phyloP scores from a whole-genome alignment of 2,329 filamentous ascomycete genomes.

The Balansia obtecta region DNA sequence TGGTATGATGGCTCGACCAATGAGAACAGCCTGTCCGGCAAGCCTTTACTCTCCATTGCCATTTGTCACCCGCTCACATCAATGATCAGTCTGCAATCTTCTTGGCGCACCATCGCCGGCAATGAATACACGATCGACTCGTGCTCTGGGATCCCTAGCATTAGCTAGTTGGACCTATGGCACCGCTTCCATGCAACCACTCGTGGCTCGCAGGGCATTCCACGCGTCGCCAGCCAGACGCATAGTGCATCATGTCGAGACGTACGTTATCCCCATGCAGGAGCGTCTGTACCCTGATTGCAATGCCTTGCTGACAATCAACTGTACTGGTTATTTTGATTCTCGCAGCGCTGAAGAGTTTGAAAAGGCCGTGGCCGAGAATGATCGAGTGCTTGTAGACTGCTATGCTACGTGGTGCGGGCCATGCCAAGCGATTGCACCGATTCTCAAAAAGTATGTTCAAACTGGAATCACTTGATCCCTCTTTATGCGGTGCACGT shows the following conservation, averaged over 20 bases:
- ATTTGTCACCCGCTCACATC: neutral
- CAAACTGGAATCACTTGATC: no score
- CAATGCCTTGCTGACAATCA: neutral
- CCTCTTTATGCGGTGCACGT: no score
- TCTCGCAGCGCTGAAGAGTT: slow-evolving; percentile 44
- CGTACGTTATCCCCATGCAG: slow-evolving; percentile 15
- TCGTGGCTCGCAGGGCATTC: slow-evolving; percentile 12
- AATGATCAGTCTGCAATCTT: no score
- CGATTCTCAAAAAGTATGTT: slow-evolving; percentile 44
- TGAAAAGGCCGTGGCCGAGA: slow-evolving; percentile 35
- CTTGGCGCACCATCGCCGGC: no score
- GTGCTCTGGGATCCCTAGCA: neutral
- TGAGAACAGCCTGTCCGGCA: neutral
- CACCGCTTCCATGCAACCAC: slow-evolving; percentile 1
- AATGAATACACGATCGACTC: neutral
- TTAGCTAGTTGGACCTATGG: neutral
- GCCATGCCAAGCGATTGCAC: slow-evolving; percentile 83
- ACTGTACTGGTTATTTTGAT: neutral
- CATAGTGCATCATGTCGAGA: slow-evolving; percentile 31
- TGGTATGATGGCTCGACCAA: neutral
- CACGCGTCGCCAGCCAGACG: slow-evolving; percentile 28
- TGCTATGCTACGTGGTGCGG: slow-evolving; percentile 87
- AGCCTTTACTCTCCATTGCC: neutral
- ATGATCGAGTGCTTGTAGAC: slow-evolving; percentile 62
- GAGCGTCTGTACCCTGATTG: no score